A percentile compares a stretch with the other conserved stretches of the same genome.
Evolutionary conservation across 768 basidiomycete species (phyloP).

Genomic region (Tephrocybe sp.): DNA sequence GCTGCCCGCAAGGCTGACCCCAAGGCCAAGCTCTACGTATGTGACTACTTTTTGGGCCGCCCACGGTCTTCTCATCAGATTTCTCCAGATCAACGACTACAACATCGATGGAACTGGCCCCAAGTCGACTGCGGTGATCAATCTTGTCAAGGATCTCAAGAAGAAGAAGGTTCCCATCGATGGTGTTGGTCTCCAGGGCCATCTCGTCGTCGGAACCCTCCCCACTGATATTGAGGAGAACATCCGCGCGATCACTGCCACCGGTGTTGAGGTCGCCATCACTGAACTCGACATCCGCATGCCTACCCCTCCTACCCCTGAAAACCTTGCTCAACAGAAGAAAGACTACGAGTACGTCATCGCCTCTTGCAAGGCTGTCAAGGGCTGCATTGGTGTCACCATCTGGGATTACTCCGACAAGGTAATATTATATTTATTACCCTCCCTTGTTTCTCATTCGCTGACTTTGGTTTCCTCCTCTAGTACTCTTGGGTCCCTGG

Average conservation of each 20-base stretch:
- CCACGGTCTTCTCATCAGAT: neutral
- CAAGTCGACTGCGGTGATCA: conserved; percentile 56
- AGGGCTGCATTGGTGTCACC: conserved; percentile 44
- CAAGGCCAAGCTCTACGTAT: conserved; percentile 54
- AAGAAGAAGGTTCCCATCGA: conserved; percentile 51
- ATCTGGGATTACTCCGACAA: conserved; percentile 48
- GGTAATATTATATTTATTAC: conserved; percentile 11
- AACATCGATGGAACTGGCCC: conserved; percentile 43
- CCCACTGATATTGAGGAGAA: conserved; percentile 46
- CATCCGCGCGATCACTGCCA: conserved; percentile 51
- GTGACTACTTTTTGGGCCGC: conserved; percentile 3
- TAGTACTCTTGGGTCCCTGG: conserved; percentile 42
- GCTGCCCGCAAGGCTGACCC: conserved; percentile 59
- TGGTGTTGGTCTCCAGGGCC: conserved; percentile 61
- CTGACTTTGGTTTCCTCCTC: neutral
- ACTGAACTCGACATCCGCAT: conserved; percentile 71
- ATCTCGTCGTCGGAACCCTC: conserved; percentile 59
- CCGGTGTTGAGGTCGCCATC: conserved; percentile 67
- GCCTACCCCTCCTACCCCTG: conserved; percentile 48
- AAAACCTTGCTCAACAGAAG: conserved; percentile 52
- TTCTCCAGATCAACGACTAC: conserved; percentile 35
- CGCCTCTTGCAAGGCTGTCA: conserved; percentile 46
- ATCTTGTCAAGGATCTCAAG: conserved; percentile 49
- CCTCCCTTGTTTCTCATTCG: neutral
- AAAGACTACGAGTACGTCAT: conserved; percentile 58